These are phyloP conservation scores for Curvularia eragrostidis DNA, from an alignment of 2,329 filamentous ascomycete species.

Conservation along the genomic window DNA sequence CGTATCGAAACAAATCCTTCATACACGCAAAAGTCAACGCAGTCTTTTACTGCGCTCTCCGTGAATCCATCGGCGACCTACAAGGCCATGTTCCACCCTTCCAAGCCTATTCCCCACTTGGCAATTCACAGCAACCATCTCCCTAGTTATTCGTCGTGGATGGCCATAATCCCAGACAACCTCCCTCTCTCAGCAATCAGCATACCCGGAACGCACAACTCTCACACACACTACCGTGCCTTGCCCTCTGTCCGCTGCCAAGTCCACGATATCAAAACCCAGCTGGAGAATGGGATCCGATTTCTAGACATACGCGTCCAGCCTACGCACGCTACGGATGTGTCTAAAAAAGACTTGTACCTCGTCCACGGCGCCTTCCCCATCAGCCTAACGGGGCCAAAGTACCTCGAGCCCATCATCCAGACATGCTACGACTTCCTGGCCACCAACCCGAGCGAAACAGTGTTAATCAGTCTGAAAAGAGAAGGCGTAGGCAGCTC, in stretches of 20 bases:
- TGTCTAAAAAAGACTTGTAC: constrained; percentile 69
- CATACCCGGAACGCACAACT: constrained; percentile 96
- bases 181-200: constrained; percentile 80
- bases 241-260: constrained; percentile 95
- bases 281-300: constrained; percentile 88
- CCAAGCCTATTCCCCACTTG: constrained; percentile 51
- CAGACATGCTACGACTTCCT: constrained; percentile 77
- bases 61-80: constrained; percentile 51
- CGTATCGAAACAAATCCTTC: constrained; percentile 70
- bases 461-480: constrained; percentile 86
- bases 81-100: constrained; percentile 53
- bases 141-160: constrained; percentile 76
- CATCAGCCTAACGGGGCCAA: constrained; percentile 80
- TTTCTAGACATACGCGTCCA: constrained; percentile 93
- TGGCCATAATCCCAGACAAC: constrained; percentile 74
- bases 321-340: constrained; percentile 63
- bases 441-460: constrained; percentile 77
- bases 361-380: constrained; percentile 93
- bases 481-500: constrained; percentile 84
- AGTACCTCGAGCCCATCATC: constrained; percentile 78
- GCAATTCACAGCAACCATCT: constrained; percentile 37
- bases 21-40: constrained; percentile 55
- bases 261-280: constrained; percentile 74
- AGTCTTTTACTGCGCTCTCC: constrained; percentile 49
- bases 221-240: constrained; percentile 81